phyloP scores from a whole-genome alignment of 768 basidiomycete genomes.

The Saitozyma sp. region DNA sequence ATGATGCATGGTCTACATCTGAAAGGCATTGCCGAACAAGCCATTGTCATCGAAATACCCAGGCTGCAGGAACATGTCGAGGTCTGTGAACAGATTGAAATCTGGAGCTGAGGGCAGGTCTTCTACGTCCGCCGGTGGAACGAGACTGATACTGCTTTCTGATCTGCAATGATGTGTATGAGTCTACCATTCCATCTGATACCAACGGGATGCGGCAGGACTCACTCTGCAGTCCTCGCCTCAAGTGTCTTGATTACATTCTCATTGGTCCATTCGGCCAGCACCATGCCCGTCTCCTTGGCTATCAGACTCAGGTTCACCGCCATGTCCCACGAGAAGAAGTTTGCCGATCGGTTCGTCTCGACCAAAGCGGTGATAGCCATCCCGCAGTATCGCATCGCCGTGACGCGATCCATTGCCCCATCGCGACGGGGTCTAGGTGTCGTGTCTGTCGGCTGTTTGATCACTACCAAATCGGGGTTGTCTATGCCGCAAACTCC shows the following conservation, averaged over 20 bases:
- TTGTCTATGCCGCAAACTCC: no score
- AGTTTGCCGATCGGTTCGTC: slow-evolving; percentile 15
- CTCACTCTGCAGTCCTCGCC: no score
- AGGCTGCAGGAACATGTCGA: slow-evolving; percentile 10
- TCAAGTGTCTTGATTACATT: no score
- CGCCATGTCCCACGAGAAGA: slow-evolving; percentile 17
- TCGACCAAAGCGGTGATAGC: slow-evolving; percentile 13
- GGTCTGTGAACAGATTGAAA: slow-evolving; percentile 3
- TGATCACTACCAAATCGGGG: not conserved
- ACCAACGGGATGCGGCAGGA: no score
- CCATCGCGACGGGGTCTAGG: not conserved
- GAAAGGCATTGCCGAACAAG: not conserved
- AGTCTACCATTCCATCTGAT: no score
- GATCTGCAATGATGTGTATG: no score
- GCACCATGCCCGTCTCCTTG: slow-evolving; percentile 11
- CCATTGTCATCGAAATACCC: slow-evolving; percentile 4
- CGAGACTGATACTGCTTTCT: no score
- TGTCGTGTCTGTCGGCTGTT: not conserved
- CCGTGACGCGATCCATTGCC: slow-evolving; percentile 4
- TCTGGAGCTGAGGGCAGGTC: not conserved
- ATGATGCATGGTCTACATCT: not conserved
- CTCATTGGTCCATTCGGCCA: slow-evolving; percentile 6
- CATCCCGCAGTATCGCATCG: slow-evolving; percentile 16
- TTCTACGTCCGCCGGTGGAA: not conserved
- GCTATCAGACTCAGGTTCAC: slow-evolving; percentile 11